Evolutionary conservation across 2,329 filamentous ascomycete species (phyloP).

Genomic region (Rutstroemia sp.): DNA sequence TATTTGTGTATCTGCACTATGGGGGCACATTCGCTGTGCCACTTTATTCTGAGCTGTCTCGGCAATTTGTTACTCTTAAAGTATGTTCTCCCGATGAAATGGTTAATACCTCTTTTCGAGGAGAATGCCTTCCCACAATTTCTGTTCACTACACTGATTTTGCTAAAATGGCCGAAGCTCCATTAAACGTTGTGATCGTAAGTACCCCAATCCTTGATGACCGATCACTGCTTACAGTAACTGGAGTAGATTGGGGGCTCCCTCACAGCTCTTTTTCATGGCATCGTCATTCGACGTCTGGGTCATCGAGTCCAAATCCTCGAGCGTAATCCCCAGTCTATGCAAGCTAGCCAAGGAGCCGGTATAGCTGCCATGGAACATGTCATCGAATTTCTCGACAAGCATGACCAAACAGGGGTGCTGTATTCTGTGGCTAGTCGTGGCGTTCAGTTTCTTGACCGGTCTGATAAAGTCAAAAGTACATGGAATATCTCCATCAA

Average conservation of each 20-base stretch:
- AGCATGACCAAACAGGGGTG: neutral
- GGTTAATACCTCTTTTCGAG: too few species aligned
- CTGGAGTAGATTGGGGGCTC: neutral
- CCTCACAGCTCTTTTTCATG: neutral
- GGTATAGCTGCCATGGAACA: slow-evolving; percentile 1
- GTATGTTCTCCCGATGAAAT: too few species aligned
- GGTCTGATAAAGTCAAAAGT: neutral
- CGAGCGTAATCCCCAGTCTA: neutral
- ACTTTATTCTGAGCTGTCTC: too few species aligned
- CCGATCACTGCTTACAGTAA: too few species aligned
- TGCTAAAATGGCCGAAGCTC: too few species aligned
- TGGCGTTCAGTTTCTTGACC: neutral
- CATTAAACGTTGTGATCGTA: too few species aligned
- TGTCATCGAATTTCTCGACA: neutral
- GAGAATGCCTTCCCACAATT: too few species aligned
- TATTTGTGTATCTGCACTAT: too few species aligned
- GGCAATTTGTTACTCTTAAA: too few species aligned
- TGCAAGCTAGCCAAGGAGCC: neutral
- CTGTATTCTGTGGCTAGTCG: neutral
- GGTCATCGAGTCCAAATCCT: neutral
- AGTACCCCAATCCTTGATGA: too few species aligned
- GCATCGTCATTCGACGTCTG: neutral
- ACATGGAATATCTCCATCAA: neutral
- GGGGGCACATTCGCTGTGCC: too few species aligned
- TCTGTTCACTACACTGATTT: too few species aligned